Evolutionary conservation across 345 rosid species (phyloP).

Genomic region (Pelargonium nanum): DNA sequence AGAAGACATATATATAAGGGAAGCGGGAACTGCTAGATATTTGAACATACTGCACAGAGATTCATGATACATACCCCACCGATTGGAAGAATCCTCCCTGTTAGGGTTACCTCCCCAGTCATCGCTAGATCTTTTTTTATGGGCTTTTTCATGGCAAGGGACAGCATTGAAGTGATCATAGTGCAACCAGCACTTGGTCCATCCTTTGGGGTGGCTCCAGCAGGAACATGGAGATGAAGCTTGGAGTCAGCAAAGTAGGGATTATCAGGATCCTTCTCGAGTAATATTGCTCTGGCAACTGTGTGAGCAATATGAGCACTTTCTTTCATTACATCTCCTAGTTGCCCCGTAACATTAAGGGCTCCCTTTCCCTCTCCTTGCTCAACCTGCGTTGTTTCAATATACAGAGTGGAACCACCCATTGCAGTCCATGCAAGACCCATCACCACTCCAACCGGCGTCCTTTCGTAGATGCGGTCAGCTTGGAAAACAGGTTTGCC

Average conservation of each 20-base stretch:
- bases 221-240: constrained; percentile 97
- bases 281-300: constrained; percentile 64
- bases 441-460: constrained; percentile 97
- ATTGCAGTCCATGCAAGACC: constrained; percentile 99
- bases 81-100: constrained; percentile 88
- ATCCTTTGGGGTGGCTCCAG: constrained; percentile 95
- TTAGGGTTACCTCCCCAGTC: constrained; percentile 94
- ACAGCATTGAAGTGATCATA: constrained; percentile 94
- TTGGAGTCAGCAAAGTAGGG: constrained; percentile 71
- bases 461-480: constrained; percentile 74
- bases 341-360: constrained; percentile 75
- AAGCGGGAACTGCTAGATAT: no score
- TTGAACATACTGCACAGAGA: no score
- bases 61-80: constrained; percentile 74
- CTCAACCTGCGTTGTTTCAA: constrained; percentile 77
- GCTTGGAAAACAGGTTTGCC: constrained; percentile 97
- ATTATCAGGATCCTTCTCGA: constrained; percentile 55
- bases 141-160: constrained; percentile 70
- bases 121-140: constrained; percentile 80
- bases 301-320: constrained; percentile 95
- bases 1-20: no score
- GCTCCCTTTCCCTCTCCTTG: constrained; percentile 90
- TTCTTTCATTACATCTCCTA: constrained; percentile 98
- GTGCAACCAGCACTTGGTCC: constrained; percentile 99
- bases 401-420: constrained; percentile 98